Evolutionary conservation across 2,329 filamentous ascomycete genomes (phyloP), one percentile per base, ranked within the genome.

Genomic region (Fusarium austroafricanum): DNA sequence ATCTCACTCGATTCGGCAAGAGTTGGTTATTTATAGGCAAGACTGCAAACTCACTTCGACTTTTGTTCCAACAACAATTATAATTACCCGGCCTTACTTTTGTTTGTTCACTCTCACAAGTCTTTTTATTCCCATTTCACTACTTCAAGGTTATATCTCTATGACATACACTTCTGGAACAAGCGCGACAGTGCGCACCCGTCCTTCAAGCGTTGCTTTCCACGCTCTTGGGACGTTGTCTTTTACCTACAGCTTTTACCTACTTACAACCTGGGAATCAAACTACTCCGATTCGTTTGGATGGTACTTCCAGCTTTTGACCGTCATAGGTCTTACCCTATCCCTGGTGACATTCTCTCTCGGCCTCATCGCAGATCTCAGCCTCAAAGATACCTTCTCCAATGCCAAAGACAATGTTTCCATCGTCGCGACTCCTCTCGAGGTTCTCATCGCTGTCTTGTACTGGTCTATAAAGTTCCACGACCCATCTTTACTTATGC

Each of bases 391-490:
- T 20, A 26, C 6, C 10, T 21, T 52, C 20, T 39, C n/a, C 9
- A n/a, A 9, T 15, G 18, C 38, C 11, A 60, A 52, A 28, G 18
- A 52, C 1, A 3, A 15, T 2, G 4, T 60, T 6, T 10, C 33
- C 15, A 26, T 60, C 2, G 44, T 61, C 11, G 44, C 55, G 10
- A 60, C 55, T 0, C 55, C 57, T 23, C 57, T 61, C 10, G 55
- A 61, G 18, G 57, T 61, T 17, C 57, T 60, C 18, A 60, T 60
- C 6, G 44, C 57, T 0, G 55, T 60, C 11, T 2, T 61, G 2
- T 61, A 61, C 8, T 61, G 57, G 57, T 60, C 57, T 1, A 61
- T 61, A 10, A 61, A 49, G 15, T 37, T 60, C 4, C 55, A 61
- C 2, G 44, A 61, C 3, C 57, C 57, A n/a, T 15, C 57, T 5